Evolutionary conservation across 305 asterid species (phyloP), one percentile per base, ranked within the genome.

Genomic region (Caryopteris hybrid): DNA sequence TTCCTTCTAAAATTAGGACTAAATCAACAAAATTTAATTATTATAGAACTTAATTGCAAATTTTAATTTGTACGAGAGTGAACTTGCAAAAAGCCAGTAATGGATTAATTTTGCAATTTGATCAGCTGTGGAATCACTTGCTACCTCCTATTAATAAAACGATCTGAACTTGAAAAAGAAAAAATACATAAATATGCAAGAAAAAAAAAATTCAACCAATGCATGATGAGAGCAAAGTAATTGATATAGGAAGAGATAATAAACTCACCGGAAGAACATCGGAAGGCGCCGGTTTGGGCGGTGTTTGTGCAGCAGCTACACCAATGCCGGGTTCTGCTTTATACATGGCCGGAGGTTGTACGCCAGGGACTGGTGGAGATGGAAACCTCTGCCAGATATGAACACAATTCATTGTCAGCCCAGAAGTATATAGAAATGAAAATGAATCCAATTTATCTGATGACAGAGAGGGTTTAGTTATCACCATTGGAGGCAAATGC

Each of bases 221-320:
- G n/a, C n/a, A n/a, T n/a, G n/a, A n/a, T n/a, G n/a, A n/a, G n/a
- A n/a, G n/a, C n/a, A 29, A 34, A 34, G 1, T 34, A 34, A 34
- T 9, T 34, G 41, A 42, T 45, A 0, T 16, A 13, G 22, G n/a
- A 4, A 38, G 18, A 31, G 51, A 3, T 5, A 23, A 36, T 43
- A 61, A 50, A 31, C 66, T 77, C 60, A 87, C 94, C 69, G 94
- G 94, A 51, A 83, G 88, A 43, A 83, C 41, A 43, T 87, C 83
- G 34, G 81, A 42, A 18, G 85, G 84, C 27, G 48, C 20, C 12
- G 81, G 84, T 43, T 65, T 78, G 20, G 85, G 82, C 34, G 70
- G 42, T 14, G 80, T 64, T 60, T 76, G 81, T 61, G 77, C 78
- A 1, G 73, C 69, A 8, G 33, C 13, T 29, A 69, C 55, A 1